These are phyloP conservation scores for Tritrichomonas foetus DNA, from an alignment of 208 protist genomes.

Conservation along the genomic window DNA sequence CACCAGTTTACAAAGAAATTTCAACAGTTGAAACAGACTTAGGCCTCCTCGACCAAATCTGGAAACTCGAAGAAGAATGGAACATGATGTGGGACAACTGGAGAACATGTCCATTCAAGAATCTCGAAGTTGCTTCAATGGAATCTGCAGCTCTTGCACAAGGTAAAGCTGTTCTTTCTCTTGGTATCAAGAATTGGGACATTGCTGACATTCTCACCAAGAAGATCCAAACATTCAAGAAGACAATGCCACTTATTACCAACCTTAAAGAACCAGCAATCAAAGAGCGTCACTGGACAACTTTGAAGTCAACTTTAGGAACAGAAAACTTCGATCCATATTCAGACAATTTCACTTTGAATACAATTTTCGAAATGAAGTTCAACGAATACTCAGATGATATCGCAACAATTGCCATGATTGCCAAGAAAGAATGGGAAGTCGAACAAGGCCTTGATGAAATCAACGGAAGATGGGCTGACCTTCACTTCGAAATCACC, in stretches of 20 bases:
- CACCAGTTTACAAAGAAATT: conserved; percentile 39
- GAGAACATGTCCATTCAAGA: background rate
- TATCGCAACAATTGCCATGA: conserved; percentile 76
- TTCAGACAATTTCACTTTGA: conserved; percentile 77
- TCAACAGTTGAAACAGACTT: conserved; percentile 33
- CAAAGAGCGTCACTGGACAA: conserved; percentile 61
- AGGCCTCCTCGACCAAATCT: background rate
- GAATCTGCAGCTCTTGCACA: background rate
- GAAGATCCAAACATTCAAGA: conserved; percentile 83
- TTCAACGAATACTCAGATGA: conserved; percentile 82
- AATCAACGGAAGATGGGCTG: conserved; percentile 77
- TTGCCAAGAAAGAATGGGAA: conserved; percentile 79
- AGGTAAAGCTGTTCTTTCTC: background rate
- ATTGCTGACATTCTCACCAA: conserved; percentile 55
- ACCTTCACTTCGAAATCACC: conserved; percentile 63
- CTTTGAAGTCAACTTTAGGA: conserved; percentile 49
- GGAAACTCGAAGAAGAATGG: conserved; percentile 30
- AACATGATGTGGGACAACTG: conserved; percentile 10
- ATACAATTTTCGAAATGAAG: conserved; percentile 77
- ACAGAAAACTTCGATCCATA: conserved; percentile 73
- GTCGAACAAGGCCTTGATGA: conserved; percentile 81
- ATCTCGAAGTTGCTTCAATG: conserved; percentile 20
- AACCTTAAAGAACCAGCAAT: conserved; percentile 78
- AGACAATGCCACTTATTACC: conserved; percentile 82
- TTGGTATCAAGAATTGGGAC: conserved; percentile 38